Conservation (phyloP, 2,329 filamentous ascomycete genomes). For the Drechslera avenae region DNA sequence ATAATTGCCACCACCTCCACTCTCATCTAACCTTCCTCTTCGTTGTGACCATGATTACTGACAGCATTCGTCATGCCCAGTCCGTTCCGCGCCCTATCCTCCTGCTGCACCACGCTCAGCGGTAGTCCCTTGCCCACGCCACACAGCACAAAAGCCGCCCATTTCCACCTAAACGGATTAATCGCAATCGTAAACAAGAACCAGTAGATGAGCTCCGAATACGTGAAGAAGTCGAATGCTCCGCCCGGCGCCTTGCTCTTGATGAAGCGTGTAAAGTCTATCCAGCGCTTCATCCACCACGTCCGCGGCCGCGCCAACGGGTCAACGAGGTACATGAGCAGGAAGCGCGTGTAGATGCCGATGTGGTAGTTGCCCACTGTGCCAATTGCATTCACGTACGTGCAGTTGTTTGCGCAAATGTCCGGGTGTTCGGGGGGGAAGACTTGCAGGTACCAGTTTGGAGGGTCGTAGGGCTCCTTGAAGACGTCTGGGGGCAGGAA, state of each 20-base stretch:
- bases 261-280: slow-evolving; percentile 77
- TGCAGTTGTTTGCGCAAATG: slow-evolving; percentile 82
- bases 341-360: slow-evolving; percentile 83
- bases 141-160: slow-evolving; percentile 81
- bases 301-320: slow-evolving; percentile 73
- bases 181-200: slow-evolving; percentile 77
- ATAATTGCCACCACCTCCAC: no score
- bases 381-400: slow-evolving; percentile 79
- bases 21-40: background rate
- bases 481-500: slow-evolving; percentile 79
- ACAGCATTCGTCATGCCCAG: slow-evolving; percentile 48
- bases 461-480: slow-evolving; percentile 72
- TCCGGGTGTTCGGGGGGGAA: slow-evolving; percentile 77
- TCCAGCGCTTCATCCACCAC: slow-evolving; percentile 83
- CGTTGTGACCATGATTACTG: background rate
- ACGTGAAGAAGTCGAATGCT: slow-evolving; percentile 90
- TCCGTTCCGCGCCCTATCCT: slow-evolving; percentile 65
- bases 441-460: slow-evolving; percentile 87
- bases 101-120: slow-evolving; percentile 66
- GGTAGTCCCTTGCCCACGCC: slow-evolving; percentile 73
- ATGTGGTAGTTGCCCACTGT: slow-evolving; percentile 88
- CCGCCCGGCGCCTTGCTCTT: slow-evolving; percentile 70
- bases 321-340: slow-evolving; percentile 85
- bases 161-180: slow-evolving; percentile 91
- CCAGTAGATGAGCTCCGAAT: slow-evolving; percentile 84